Percentiles rank a stretch among this genome's conserved stretches.
Evolutionary conservation across 164 flowering plant species (phyloP).

Genomic region (Piper longum): DNA sequence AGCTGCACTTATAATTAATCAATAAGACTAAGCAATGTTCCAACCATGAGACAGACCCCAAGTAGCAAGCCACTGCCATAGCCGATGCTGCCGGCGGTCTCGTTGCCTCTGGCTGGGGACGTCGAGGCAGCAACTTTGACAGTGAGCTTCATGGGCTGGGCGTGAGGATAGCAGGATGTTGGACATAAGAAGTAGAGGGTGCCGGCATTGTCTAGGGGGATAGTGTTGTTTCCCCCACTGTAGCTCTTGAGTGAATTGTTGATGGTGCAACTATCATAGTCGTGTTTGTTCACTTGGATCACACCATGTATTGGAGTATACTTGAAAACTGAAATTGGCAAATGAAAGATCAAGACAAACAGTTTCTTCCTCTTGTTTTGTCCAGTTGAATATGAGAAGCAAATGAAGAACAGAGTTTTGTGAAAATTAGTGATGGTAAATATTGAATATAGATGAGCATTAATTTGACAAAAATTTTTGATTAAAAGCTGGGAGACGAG

Average conservation of each 20-base stretch:
- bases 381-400: too few relatives aligned
- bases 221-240: background rate
- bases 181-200: conserved; percentile 9
- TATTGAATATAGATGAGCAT: too few relatives aligned
- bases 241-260: conserved; percentile 2
- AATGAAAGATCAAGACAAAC: background rate
- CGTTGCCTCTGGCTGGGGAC: background rate
- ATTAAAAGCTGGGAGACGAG: too few relatives aligned
- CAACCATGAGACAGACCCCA: conserved; percentile 17
- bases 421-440: too few relatives aligned
- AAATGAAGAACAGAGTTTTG: too few relatives aligned
- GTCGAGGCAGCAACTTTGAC: background rate
- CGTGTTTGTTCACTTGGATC: conserved; percentile 3
- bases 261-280: conserved; percentile 5
- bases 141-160: conserved; percentile 8
- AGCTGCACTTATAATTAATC: conserved; percentile 32
- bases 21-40: conserved; percentile 12
- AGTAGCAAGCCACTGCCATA: conserved; percentile 6
- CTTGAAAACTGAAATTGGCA: conserved; percentile 5
- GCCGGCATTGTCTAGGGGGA: conserved; percentile 1
- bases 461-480: too few relatives aligned
- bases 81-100: background rate
- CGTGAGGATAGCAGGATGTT: conserved; percentile 4
- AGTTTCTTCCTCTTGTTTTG: too few relatives aligned
- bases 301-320: conserved; percentile 5